phyloP scores from a whole-genome alignment of 2,329 filamentous ascomycete genomes.

The Paraphoma sp. region DNA sequence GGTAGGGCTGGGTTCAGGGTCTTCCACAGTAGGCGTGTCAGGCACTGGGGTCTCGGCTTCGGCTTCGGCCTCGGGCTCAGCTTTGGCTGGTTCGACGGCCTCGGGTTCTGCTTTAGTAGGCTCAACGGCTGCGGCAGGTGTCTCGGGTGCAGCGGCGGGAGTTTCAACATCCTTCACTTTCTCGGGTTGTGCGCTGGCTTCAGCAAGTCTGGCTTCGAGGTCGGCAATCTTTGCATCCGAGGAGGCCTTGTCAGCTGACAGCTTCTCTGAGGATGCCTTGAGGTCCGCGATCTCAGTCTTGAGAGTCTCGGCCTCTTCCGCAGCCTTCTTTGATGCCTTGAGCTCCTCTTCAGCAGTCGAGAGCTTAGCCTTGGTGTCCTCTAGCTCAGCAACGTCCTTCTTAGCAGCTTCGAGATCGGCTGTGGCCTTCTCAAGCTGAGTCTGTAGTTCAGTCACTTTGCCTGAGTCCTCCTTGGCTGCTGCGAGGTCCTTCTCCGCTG shows the following conservation, averaged over 20 bases:
- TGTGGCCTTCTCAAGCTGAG: constrained; percentile 28
- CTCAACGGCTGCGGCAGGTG: too few species aligned
- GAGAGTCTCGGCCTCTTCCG: constrained; percentile 17
- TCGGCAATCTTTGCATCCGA: constrained; percentile 33
- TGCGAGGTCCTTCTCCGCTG: constrained; percentile 13
- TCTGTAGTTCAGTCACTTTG: constrained; percentile 27
- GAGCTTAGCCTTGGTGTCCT: constrained; percentile 26
- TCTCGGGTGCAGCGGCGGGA: too few species aligned
- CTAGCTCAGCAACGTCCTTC: constrained; percentile 10
- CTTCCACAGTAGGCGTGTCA: too few species aligned
- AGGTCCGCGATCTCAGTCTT: constrained; percentile 28
- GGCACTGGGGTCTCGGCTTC: not conserved
- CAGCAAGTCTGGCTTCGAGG: constrained; percentile 25
- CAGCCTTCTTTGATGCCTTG: constrained; percentile 11
- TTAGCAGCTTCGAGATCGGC: constrained; percentile 28
- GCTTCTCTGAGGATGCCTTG: constrained; percentile 31
- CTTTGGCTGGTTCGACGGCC: constrained; percentile 24
- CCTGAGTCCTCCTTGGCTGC: constrained; percentile 20
- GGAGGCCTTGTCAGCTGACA: constrained; percentile 24
- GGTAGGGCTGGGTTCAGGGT: not conserved
- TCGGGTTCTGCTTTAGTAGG: constrained; percentile 3
- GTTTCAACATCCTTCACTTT: not conserved
- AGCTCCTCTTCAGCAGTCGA: constrained; percentile 9
- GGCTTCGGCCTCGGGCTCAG: constrained; percentile 21
- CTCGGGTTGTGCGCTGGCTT: constrained; percentile 19